phyloP scores from a whole-genome alignment of 2,329 filamentous ascomycete genomes.

The Aaosphaeria pasadenensis region DNA sequence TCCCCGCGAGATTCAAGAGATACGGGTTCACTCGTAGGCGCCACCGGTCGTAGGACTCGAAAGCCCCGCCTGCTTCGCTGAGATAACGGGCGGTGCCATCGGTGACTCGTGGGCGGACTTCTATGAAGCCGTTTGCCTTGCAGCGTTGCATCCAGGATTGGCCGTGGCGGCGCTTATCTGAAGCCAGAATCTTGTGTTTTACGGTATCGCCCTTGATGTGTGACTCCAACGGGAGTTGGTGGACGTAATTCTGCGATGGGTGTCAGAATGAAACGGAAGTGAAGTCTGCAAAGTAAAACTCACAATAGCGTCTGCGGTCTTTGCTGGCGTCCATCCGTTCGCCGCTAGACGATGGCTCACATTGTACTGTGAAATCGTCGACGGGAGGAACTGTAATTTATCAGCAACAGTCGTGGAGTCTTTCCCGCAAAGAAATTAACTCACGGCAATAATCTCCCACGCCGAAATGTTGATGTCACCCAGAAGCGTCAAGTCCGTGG shows the following conservation, averaged over 20 bases:
- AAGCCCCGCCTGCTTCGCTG: background rate
- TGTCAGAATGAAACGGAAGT: background rate
- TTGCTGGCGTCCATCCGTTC: background rate
- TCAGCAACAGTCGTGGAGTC: background rate
- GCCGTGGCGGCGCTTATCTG: background rate
- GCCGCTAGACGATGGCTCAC: background rate
- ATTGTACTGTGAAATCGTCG: background rate
- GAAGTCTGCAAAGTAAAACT: background rate
- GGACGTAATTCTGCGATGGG: background rate
- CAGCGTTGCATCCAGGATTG: background rate
- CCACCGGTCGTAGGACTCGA: background rate
- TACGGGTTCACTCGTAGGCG: background rate
- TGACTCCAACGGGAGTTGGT: no score
- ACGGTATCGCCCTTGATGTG: background rate
- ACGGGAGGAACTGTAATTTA: background rate
- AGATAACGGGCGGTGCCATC: background rate
- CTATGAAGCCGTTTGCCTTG: background rate
- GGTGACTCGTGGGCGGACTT: background rate
- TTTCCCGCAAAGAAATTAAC: background rate
- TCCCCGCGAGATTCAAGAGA: background rate
- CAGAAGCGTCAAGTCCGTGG: background rate
- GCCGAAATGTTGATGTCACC: background rate
- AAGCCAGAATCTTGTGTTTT: background rate
- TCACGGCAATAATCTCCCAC: background rate
- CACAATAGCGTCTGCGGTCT: background rate